Conservation (phyloP, 2,329 filamentous ascomycete species). For the Colletotrichum tanaceti region DNA sequence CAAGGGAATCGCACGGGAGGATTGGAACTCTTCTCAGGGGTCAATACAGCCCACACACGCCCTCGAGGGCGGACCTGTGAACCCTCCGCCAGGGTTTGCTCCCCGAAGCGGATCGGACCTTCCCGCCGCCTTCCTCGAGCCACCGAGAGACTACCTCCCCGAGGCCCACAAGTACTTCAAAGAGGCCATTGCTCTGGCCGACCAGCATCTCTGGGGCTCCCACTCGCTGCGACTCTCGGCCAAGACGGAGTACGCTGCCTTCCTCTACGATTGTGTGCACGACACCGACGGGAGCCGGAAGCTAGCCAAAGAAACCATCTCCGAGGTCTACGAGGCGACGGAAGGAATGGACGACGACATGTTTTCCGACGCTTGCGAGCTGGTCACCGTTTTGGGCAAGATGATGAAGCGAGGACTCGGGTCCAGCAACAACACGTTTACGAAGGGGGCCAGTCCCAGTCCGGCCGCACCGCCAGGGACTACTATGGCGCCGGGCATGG, state of each 20-base stretch:
- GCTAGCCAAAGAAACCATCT: slow-evolving; percentile 84
- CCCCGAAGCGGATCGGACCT: slow-evolving; percentile 48
- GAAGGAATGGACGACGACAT: slow-evolving; percentile 96
- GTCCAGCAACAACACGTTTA: slow-evolving; percentile 50
- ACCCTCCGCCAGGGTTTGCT: slow-evolving; percentile 66
- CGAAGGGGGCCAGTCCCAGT: slow-evolving; percentile 50
- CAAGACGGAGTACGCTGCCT: slow-evolving; percentile 92
- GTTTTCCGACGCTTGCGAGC: slow-evolving; percentile 89
- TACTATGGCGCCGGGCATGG: slow-evolving; percentile 52
- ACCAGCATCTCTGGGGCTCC: slow-evolving; percentile 82
- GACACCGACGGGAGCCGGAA: slow-evolving; percentile 80
- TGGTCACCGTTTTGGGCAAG: slow-evolving; percentile 85
- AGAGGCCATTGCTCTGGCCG: slow-evolving; percentile 79
- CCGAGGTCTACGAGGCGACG: slow-evolving; percentile 89
- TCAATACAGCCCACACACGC: slow-evolving; percentile 62
- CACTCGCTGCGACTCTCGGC: slow-evolving; percentile 90
- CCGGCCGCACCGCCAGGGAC: slow-evolving; percentile 42
- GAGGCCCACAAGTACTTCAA: slow-evolving; percentile 84
- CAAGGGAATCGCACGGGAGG: slow-evolving; percentile 59
- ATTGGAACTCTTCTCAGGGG: slow-evolving; percentile 56
- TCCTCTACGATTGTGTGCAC: slow-evolving; percentile 91
- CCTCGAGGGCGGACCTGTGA: slow-evolving; percentile 69
- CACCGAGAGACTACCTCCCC: slow-evolving; percentile 82
- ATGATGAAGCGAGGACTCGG: slow-evolving; percentile 84
- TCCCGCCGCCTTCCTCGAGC: slow-evolving; percentile 75